phyloP scores from a whole-genome alignment of 1,139 yeast species.

The Magnusiomyces tetraspermus region DNA sequence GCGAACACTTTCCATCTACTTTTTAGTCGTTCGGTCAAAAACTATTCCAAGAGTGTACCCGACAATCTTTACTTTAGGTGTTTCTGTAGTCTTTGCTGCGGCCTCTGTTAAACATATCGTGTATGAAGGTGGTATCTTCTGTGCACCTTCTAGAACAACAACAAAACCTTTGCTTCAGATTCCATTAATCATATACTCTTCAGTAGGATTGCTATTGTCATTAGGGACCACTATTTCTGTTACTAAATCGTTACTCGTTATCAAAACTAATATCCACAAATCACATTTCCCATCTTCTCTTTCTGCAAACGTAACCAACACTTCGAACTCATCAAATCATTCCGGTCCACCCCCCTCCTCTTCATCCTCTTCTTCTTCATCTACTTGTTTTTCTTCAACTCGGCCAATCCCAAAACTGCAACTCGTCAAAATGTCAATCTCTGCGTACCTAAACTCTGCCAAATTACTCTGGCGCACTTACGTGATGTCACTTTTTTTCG shows the following conservation, averaged over 20 bases:
- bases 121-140: slow-evolving; percentile 12
- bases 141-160: slow-evolving; percentile 5
- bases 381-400: neutral
- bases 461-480: slow-evolving; percentile 18
- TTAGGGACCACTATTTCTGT: slow-evolving; percentile 13
- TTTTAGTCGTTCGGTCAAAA: slow-evolving; percentile 14
- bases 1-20: slow-evolving; percentile 14
- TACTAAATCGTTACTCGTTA: slow-evolving; percentile 9
- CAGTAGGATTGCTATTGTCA: slow-evolving; percentile 9
- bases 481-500: slow-evolving; percentile 15
- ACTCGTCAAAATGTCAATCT: neutral
- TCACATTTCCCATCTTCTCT: slow-evolving; percentile 7
- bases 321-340: neutral
- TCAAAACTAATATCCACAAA: slow-evolving; percentile 4
- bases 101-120: slow-evolving; percentile 12
- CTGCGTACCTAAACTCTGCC: slow-evolving; percentile 13
- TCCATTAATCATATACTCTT: slow-evolving; percentile 11
- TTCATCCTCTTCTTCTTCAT: no score
- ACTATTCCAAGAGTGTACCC: slow-evolving; percentile 14
- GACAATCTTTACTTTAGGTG: slow-evolving; percentile 10
- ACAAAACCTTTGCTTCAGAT: slow-evolving; percentile 9
- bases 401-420: no score
- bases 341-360: no score
- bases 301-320: neutral
- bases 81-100: slow-evolving; percentile 16